Evolutionary conservation across 441 rosid species (phyloP).

Genomic region (Viola pubescens): DNA sequence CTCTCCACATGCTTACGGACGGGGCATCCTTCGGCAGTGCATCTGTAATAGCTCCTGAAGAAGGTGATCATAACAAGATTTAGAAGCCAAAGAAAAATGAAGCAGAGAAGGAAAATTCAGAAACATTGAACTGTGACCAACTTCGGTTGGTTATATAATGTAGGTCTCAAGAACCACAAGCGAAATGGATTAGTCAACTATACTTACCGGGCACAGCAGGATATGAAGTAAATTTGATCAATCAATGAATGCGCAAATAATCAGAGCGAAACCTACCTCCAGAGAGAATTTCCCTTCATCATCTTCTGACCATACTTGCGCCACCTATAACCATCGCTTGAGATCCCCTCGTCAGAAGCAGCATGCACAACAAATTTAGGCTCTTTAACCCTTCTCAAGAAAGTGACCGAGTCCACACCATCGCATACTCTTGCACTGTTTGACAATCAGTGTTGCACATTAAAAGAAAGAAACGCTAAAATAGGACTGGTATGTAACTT

Average conservation of each 20-base stretch:
- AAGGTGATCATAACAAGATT: constrained; percentile 2
- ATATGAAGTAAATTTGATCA: background rate
- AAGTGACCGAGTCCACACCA: background rate
- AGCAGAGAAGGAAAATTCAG: background rate
- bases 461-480: background rate
- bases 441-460: background rate
- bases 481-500: background rate
- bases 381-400: constrained; percentile 11
- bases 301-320: constrained; percentile 25
- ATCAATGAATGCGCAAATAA: background rate
- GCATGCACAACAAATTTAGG: constrained; percentile 3
- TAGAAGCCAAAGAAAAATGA: background rate
- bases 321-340: constrained; percentile 25
- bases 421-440: constrained; percentile 16
- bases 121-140: background rate
- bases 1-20: constrained; percentile 84
- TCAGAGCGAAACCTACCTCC: constrained; percentile 9
- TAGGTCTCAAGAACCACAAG: background rate
- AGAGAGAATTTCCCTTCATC: constrained; percentile 18
- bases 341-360: constrained; percentile 13
- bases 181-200: background rate
- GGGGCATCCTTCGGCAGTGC: constrained; percentile 68
- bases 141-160: background rate
- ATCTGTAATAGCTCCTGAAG: constrained; percentile 69
- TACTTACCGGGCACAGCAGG: background rate